Evolutionary conservation across 768 basidiomycete genomes (phyloP), one percentile per base, ranked within the genome.

Genomic region (Psilocybe azurescens): DNA sequence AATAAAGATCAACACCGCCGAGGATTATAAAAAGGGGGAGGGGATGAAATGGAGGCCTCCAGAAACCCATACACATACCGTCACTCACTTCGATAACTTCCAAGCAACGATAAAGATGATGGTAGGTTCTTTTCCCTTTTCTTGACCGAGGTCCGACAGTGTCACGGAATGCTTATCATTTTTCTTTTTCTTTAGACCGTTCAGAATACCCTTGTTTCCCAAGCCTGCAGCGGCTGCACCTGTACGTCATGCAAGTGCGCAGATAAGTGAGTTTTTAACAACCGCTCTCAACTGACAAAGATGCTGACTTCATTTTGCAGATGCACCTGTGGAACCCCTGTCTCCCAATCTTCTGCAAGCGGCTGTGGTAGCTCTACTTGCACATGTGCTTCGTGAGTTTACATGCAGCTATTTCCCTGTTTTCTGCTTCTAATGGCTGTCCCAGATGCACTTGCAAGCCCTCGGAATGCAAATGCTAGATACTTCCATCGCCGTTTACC

Each of bases 401-500:
- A 1, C 6, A 7, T 41, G 18, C 9, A 2, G 0, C 14, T 10
- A 7, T 24, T 0, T 2, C 0, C 6, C 8, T 5, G 18, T 29
- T 13, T 30, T 13, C 14, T 14, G 3, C 50, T 41, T 7, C 14
- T 55, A 14, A n/a, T 24, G 2, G 24, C 24, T 36, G 1, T 6
- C 16, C 29, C 29, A 64, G 62, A 11, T 64, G 62, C 58, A 30
- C 58, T 39, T 64, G 62, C 62, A 64, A 64, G 58, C 36, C 62
- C 3, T 58, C 53, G 24, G 62, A 64, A 52, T 64, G 58, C 62
- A 64, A 64, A 49, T 64, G 62, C 29, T 64, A 59, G 36, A 56
- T 49, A 3, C 33, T 7, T 39, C 38, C 14, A 8, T 39, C 38
- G 1, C 14, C 38, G 14, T 8, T 39, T 39, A 14, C 7, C 38